These are phyloP conservation scores for Irpex sp. DNA, from an alignment of 1,284 basidiomycete genomes.

Conservation along the genomic window DNA sequence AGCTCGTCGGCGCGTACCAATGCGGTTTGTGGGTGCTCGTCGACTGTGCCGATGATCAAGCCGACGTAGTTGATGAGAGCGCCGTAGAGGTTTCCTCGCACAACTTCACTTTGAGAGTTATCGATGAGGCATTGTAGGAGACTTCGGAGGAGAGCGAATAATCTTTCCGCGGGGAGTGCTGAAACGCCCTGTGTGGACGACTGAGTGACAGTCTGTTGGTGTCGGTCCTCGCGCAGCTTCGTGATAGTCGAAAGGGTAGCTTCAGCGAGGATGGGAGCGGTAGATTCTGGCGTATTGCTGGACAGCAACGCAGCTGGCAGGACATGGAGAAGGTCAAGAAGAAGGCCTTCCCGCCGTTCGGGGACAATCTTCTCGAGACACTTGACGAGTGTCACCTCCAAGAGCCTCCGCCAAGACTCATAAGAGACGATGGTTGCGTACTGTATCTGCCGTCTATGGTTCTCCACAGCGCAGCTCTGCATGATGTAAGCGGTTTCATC, in stretches of 20 bases:
- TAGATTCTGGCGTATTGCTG: constrained; percentile 62
- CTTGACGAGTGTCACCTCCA: constrained; percentile 81
- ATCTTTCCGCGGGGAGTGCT: constrained; percentile 74
- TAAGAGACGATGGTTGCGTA: constrained; percentile 71
- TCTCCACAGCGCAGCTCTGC: constrained; percentile 81
- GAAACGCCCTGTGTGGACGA: constrained; percentile 55
- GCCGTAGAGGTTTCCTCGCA: constrained; percentile 97
- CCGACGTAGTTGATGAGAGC: constrained; percentile 87
- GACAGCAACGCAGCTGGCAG: constrained; percentile 61
- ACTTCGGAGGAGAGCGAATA: constrained; percentile 73
- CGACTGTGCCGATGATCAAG: constrained; percentile 41
- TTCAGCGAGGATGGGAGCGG: constrained; percentile 80
- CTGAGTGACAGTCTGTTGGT: constrained; percentile 62
- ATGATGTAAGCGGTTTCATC: constrained; percentile 75
- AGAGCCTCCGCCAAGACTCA: constrained; percentile 78
- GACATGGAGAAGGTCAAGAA: constrained; percentile 85
- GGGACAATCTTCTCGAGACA: constrained; percentile 80
- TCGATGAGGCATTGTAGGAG: constrained; percentile 77
- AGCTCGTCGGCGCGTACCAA: neutral
- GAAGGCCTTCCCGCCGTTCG: constrained; percentile 78
- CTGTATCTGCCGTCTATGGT: constrained; percentile 78
- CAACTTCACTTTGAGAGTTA: constrained; percentile 78
- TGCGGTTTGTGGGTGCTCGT: neutral
- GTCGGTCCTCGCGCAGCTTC: constrained; percentile 76
- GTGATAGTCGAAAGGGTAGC: constrained; percentile 80